phyloP scores from a whole-genome alignment of 495 filamentous ascomycete genomes.

The Paragyromitra xinjiangensis region DNA sequence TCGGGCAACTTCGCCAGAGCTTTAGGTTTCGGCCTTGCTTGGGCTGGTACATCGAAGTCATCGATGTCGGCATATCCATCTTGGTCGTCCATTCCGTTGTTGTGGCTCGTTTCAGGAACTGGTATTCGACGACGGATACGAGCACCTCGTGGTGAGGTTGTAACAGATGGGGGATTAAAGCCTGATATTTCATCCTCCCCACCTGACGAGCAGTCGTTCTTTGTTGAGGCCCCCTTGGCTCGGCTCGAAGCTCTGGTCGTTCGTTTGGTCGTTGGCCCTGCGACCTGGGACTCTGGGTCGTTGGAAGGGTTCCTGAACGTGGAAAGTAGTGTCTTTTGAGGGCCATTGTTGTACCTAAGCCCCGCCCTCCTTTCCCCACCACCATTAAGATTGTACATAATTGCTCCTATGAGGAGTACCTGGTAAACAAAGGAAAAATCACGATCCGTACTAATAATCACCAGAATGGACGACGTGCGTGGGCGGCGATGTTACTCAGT shows the following conservation, averaged over 20 bases:
- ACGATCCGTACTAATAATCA: not conserved
- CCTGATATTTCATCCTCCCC: constrained; percentile 31
- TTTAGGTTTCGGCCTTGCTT: constrained; percentile 4
- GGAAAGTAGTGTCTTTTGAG: constrained; percentile 26
- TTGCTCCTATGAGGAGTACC: not conserved
- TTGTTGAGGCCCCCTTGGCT: not conserved
- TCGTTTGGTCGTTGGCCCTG: constrained; percentile 1
- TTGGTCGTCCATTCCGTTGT: not conserved
- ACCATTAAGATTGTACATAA: constrained; percentile 19
- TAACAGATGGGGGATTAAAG: constrained; percentile 23
- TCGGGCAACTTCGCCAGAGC: not conserved
- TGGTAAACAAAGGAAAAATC: not conserved
- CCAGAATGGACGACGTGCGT: constrained; percentile 6
- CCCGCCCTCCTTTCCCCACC: constrained; percentile 14
- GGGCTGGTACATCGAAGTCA: constrained; percentile 12
- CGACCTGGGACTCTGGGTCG: constrained; percentile 3
- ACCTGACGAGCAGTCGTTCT: not conserved
- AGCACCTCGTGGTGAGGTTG: constrained; percentile 30
- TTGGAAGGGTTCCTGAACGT: constrained; percentile 21
- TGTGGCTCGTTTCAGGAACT: constrained; percentile 1
- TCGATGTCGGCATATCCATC: constrained; percentile 23
- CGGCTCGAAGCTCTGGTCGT: not conserved
- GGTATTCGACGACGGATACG: constrained; percentile 25
- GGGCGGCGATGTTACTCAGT: not conserved
- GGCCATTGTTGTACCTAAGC: constrained; percentile 4